Evolutionary conservation across 805 yeast genomes (phyloP).

Genomic region (Pichia eremophila): DNA sequence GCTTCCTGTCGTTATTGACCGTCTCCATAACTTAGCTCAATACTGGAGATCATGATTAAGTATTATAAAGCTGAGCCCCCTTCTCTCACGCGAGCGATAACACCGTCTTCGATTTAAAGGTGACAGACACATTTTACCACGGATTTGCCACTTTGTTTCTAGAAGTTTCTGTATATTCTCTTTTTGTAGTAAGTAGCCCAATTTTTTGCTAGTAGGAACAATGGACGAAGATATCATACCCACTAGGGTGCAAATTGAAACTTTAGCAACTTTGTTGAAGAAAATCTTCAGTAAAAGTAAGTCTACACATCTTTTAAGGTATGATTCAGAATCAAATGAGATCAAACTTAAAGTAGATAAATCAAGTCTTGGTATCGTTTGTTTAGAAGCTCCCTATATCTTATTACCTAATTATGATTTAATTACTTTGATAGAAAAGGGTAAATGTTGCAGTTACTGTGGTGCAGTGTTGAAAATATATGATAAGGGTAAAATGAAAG

Average conservation of each 20-base stretch:
- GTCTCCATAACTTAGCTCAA: constrained; percentile 91
- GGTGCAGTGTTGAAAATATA: constrained; percentile 25
- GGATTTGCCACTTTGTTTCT: no score
- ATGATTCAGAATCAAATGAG: constrained; percentile 3
- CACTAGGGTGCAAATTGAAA: neutral
- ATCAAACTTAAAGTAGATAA: constrained; percentile 3
- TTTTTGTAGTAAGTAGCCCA: neutral
- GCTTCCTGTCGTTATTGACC: constrained; percentile 88
- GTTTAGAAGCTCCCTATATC: constrained; percentile 24
- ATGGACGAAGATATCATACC: neutral
- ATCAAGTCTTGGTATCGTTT: constrained; percentile 14
- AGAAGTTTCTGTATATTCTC: neutral
- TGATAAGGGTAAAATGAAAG: constrained; percentile 23
- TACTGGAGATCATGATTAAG: constrained; percentile 83
- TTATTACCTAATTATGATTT: constrained; percentile 20
- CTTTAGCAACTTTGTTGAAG: neutral
- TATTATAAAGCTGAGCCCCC: neutral
- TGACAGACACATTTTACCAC: neutral
- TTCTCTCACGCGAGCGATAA: neutral
- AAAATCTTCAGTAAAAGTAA: constrained; percentile 6
- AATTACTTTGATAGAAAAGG: constrained; percentile 18
- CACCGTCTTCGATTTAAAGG: no score
- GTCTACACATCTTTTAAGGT: constrained; percentile 4
- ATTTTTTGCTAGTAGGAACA: neutral
- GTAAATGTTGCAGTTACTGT: constrained; percentile 26